These are phyloP conservation scores for Neurospora tetrasperma DNA, from an alignment of 495 filamentous ascomycete species.

Conservation along the genomic window DNA sequence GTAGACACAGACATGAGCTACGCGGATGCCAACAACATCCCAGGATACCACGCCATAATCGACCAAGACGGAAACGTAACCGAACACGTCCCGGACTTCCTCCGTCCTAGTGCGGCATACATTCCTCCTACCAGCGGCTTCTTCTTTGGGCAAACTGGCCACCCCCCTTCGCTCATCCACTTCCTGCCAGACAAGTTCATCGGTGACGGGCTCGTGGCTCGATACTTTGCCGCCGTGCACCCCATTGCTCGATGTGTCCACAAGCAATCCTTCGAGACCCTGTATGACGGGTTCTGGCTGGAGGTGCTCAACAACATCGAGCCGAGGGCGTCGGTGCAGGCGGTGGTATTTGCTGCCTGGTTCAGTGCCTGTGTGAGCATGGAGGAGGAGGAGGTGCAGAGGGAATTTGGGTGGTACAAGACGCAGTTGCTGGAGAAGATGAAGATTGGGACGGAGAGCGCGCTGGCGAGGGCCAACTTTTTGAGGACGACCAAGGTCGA, in stretches of 20 bases:
- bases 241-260: conserved; percentile 55
- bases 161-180: conserved; percentile 40
- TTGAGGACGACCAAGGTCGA: conserved; percentile 58
- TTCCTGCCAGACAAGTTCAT: conserved; percentile 42
- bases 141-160: conserved; percentile 48
- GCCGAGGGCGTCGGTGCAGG: conserved; percentile 52
- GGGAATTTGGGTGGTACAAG: conserved; percentile 43
- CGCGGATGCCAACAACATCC: neutral
- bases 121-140: conserved; percentile 54
- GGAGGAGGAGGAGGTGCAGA: conserved; percentile 37
- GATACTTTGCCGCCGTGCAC: conserved; percentile 59
- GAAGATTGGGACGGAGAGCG: conserved; percentile 51
- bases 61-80: neutral
- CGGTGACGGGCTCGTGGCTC: conserved; percentile 47
- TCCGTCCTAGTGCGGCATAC: conserved; percentile 43
- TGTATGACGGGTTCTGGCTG: conserved; percentile 55
- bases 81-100: conserved; percentile 27
- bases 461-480: conserved; percentile 56
- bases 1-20: neutral
- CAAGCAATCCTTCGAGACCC: conserved; percentile 49
- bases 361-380: conserved; percentile 60
- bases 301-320: conserved; percentile 43
- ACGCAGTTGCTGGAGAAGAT: conserved; percentile 45
- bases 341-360: conserved; percentile 54
- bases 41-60: neutral